Percentiles rank a stretch among this genome's conserved stretches.
These are phyloP conservation scores for Lithospermum erythrorhizon DNA, from an alignment of 257 asterid species.

Conservation along the genomic window DNA sequence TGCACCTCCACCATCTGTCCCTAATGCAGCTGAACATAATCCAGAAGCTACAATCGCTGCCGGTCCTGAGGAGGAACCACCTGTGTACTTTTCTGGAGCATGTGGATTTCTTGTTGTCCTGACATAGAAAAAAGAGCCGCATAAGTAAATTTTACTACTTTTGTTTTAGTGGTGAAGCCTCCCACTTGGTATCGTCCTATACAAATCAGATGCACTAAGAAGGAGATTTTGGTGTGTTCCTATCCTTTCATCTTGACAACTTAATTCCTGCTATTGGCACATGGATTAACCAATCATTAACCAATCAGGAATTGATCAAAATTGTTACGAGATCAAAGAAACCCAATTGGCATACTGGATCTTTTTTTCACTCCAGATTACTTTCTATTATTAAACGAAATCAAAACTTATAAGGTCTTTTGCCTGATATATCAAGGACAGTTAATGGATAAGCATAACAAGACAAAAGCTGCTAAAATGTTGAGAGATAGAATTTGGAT, in stretches of 20 bases:
- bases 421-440: no score
- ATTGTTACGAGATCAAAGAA: no score
- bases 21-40: constrained; percentile 90
- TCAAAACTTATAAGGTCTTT: no score
- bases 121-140: constrained; percentile 12
- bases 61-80: constrained; percentile 98
- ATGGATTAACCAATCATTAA: background rate
- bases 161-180: background rate
- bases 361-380: no score
- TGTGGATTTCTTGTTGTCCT: constrained; percentile 98
- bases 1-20: constrained; percentile 99
- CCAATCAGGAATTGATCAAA: background rate
- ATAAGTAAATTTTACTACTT: background rate
- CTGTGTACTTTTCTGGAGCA: constrained; percentile 88
- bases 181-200: background rate
- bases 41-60: constrained; percentile 98
- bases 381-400: no score
- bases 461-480: no score
- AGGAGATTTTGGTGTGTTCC: background rate
- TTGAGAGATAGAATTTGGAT: no score
- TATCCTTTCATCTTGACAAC: background rate
- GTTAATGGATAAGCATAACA: no score
- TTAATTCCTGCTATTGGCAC: background rate
- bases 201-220: no score
- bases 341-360: no score